Percentiles rank a stretch among this genome's conserved stretches.
Conservation (phyloP, 1,284 basidiomycete genomes). For the Cystobasidiaceae sp. region DNA sequence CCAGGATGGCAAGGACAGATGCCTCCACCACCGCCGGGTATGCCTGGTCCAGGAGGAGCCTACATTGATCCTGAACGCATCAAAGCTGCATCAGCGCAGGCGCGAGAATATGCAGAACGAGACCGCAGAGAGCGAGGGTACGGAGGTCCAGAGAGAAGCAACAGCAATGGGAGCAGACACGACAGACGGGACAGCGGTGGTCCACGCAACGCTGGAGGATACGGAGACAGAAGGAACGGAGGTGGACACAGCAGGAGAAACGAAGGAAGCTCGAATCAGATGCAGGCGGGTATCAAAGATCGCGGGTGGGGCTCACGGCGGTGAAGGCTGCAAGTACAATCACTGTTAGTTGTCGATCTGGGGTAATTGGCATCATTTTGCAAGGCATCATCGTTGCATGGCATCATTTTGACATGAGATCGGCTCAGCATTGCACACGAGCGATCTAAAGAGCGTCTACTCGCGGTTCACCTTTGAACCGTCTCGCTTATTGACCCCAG, state of each 20-base stretch:
- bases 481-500: too few species aligned
- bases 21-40: slow-evolving; percentile 2
- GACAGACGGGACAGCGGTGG: not conserved
- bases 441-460: too few species aligned
- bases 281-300: slow-evolving; percentile 26
- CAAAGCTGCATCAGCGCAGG: slow-evolving; percentile 16
- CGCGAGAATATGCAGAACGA: slow-evolving; percentile 6
- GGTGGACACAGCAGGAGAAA: not conserved
- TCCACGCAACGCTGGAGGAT: not conserved
- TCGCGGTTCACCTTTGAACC: too few species aligned
- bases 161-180: not conserved
- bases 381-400: too few species aligned
- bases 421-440: too few species aligned
- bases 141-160: not conserved
- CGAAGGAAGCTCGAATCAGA: not conserved
- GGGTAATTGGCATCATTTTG: too few species aligned
- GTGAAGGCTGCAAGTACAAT: not conserved
- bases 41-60: not conserved
- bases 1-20: not conserved
- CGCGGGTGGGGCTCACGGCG: slow-evolving; percentile 22
- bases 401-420: too few species aligned
- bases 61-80: slow-evolving; percentile 27
- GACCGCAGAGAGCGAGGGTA: not conserved
- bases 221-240: not conserved
- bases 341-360: not conserved